Evolutionary conservation across 2,329 filamentous ascomycete genomes (phyloP), one percentile per base, ranked within the genome.

Genomic region (Tolypocladium sp.): DNA sequence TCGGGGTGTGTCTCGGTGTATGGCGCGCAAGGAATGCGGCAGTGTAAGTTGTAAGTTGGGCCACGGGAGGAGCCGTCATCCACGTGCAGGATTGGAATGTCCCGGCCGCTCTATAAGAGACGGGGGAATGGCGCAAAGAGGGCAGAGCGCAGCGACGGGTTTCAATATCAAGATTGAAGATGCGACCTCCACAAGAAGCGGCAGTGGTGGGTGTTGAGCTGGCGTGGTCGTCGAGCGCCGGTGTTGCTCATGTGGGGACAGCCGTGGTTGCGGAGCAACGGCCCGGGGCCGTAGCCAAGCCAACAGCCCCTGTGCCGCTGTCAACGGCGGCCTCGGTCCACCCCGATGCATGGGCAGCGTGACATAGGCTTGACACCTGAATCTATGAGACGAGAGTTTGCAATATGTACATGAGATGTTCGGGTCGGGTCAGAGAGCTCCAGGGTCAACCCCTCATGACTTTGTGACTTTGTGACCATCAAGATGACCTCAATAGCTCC

Each of bases 251-350:
- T 37, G 35, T 53, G 57, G 57, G 57, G 53, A 17, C 9, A 2
- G 2, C 20, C 2, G n/a, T 27, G 40, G 57, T 58, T 58, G 57
- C 57, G 37, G 57, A 55, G 57, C 57, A 58, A 58, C 57, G 51
- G 12, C 44, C 9, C 42, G 44, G 10, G 8, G 12, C 42, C n/a
- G 49, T 20, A 5, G 38, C 38, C 35, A 37, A 37, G 12, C 35
- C 35, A 35, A 40, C 38, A 20, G 15, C 17, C 40, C 17, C 7
- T 20, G 3, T 20, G 9, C n/a, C 12, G 37, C 15, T 20, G 17
- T 20, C 38, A 41, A 41, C 30, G 25, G 20, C 12, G n/a, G n/a
- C n/a, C n/a, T 10, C 38, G 22, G 8, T 22, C 20, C 41, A 12
- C 9, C 41, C 20, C 2, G 4, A 20, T 33, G 49, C 49, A 35